Conservation (phyloP, 1,284 basidiomycete genomes). For the Gymnopus androsaceus region DNA sequence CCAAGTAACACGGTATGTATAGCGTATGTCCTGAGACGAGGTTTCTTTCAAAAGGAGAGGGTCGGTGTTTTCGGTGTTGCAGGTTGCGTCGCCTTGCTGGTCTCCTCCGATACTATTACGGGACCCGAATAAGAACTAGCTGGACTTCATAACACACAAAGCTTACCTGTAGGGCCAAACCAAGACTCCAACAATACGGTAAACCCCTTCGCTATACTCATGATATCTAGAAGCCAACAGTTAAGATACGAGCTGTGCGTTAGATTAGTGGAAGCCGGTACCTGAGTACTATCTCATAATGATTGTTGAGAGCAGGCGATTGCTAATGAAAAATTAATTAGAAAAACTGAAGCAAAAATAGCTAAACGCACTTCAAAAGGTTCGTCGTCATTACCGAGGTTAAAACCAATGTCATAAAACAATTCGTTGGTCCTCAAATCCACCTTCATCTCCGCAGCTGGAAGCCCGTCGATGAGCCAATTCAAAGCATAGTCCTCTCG, state of each 20-base stretch:
- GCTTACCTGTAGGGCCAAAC: conserved; percentile 84
- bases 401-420: conserved; percentile 90
- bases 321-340: too few species aligned
- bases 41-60: conserved; percentile 69
- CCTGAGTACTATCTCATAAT: conserved; percentile 85
- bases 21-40: conserved; percentile 70
- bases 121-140: conserved; percentile 1
- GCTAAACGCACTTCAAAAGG: conserved; percentile 49
- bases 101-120: conserved; percentile 63
- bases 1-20: conserved; percentile 91
- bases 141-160: too few species aligned
- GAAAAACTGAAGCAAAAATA: too few species aligned
- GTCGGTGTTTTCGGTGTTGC: conserved; percentile 38
- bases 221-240: conserved; percentile 69
- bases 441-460: conserved; percentile 88
- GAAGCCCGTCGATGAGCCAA: conserved; percentile 93
- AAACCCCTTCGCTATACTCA: conserved; percentile 62
- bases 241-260: conserved; percentile 1
- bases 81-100: conserved; percentile 46
- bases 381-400: conserved; percentile 70
- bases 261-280: conserved; percentile 33
- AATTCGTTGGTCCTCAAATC: conserved; percentile 77
- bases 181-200: conserved; percentile 88
- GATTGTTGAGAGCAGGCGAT: conserved; percentile 83
- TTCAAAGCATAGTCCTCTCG: conserved; percentile 92